These are phyloP conservation scores for Erodium moschatum DNA, from an alignment of 441 rosid genomes.

Conservation along the genomic window DNA sequence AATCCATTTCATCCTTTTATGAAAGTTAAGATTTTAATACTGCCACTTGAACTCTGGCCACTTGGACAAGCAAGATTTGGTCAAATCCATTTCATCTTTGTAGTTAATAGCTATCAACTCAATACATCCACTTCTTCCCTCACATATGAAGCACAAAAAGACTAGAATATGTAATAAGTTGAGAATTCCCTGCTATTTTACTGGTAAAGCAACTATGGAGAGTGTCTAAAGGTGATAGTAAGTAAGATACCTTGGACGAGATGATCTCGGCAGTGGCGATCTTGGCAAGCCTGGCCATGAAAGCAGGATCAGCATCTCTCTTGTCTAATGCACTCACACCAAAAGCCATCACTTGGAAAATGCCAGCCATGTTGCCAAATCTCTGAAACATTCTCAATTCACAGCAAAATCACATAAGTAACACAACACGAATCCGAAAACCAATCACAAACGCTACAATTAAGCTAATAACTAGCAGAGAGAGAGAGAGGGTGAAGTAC, in stretches of 20 bases:
- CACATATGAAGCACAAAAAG: neutral
- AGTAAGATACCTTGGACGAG: slow-evolving; percentile 64
- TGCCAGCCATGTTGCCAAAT: slow-evolving; percentile 88
- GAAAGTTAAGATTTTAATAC: too few species aligned
- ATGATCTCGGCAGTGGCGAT: slow-evolving; percentile 86
- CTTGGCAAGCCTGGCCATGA: slow-evolving; percentile 83
- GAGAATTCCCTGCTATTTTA: neutral
- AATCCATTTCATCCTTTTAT: neutral
- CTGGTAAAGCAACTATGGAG: neutral
- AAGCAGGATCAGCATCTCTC: slow-evolving; percentile 55
- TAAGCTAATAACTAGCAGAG: neutral
- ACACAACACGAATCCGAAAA: neutral
- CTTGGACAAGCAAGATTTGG: too few species aligned
- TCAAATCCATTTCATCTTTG: neutral
- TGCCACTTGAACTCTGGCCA: too few species aligned
- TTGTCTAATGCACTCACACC: slow-evolving; percentile 56
- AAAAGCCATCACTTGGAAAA: slow-evolving; percentile 87
- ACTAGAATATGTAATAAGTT: neutral
- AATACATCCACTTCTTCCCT: neutral
- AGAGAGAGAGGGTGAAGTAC: slow-evolving; percentile 30
- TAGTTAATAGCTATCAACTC: neutral
- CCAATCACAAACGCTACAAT: neutral
- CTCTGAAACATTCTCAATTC: slow-evolving; percentile 39
- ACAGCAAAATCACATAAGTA: slow-evolving; percentile 6
- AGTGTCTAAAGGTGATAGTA: neutral